Evolutionary conservation across 2,329 filamentous ascomycete genomes (phyloP), one percentile per base, ranked within the genome.

Genomic region (Pezicula rhizophila): DNA sequence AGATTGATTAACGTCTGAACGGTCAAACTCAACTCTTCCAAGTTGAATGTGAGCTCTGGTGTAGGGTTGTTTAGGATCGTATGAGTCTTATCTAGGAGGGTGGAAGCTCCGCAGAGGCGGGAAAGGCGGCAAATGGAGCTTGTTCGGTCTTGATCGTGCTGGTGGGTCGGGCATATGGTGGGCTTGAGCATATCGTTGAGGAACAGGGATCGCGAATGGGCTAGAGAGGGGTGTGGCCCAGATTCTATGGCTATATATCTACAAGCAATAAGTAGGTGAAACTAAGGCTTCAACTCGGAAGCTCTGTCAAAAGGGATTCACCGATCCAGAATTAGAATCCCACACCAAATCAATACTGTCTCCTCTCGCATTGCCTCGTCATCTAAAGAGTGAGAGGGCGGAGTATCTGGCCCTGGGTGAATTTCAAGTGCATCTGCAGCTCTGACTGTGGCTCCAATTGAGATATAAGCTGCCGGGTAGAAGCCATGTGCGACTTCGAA

Each of bases 401-500:
- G 40, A 47, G 18, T 8, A 44, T 56, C 43, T 47, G n/a, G 15
- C 15, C 39, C 44, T 50, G 46, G 42, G n/a, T 46, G 37, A 39
- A 51, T 42, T 33, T 23, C 43, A 45, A 58, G 49, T 38, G 54
- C 52, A 44, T 58, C 52, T 18, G 50, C 42, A 23, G 54, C 52
- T 51, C 52, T 51, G 25, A 54, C 38, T 28, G 47, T 48, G 15
- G 49, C 46, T 39, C 49, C 56, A 48, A 56, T 56, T 11, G 52
- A 56, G 11, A 55, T 49, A 50, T 53, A 56, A 42, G 56, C 54
- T 35, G 56, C 52, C 11, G 49, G 50, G 20, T 58, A 51, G 33
- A 53, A 51, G 34, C 56, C 56, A 49, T 58, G 56, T 25, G 44
- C 47, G 26, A 52, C 49, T 46, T 58, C 56, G 34, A 58, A 58